phyloP scores from a whole-genome alignment of 2,329 filamentous ascomycete species.

The Aspergillus novofumigatus region DNA sequence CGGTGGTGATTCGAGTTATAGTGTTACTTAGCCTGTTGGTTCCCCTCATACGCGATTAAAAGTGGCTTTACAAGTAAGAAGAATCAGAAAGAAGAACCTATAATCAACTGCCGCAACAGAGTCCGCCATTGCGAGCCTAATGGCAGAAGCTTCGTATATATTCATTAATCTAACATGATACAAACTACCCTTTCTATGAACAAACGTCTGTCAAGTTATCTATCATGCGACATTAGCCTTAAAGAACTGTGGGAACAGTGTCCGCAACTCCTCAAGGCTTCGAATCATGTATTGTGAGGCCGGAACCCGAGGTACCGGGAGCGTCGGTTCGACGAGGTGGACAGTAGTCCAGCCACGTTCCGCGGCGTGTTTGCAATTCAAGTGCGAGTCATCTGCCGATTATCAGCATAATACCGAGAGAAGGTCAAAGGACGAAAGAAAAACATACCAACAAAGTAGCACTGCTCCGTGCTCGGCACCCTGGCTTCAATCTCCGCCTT shows the following conservation, averaged over 20 bases:
- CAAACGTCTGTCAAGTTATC: constrained; percentile 4
- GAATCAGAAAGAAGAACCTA: too few relatives aligned
- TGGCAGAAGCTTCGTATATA: constrained; percentile 7
- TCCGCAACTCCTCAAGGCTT: constrained; percentile 69
- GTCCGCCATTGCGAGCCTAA: not conserved
- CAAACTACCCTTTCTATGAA: constrained; percentile 1
- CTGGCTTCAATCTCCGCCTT: constrained; percentile 87
- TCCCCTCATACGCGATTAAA: too few relatives aligned
- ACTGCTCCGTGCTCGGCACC: constrained; percentile 62
- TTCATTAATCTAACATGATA: constrained; percentile 2
- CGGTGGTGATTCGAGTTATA: too few relatives aligned
- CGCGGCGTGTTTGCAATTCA: constrained; percentile 74
- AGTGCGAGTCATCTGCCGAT: constrained; percentile 68
- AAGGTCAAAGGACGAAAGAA: not conserved
- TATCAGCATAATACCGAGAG: constrained; percentile 11
- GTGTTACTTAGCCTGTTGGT: too few relatives aligned
- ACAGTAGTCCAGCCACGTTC: constrained; percentile 80
- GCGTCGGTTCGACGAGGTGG: constrained; percentile 76
- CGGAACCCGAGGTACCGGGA: constrained; percentile 58
- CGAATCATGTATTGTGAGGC: constrained; percentile 73
- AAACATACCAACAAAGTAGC: constrained; percentile 83
- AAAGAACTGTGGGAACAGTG: constrained; percentile 80
- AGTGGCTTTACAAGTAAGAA: too few relatives aligned
- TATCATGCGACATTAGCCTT: constrained; percentile 42
- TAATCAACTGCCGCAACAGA: not conserved